Conservation (phyloP, 495 filamentous ascomycete species). For the Penicillium odoratum region DNA sequence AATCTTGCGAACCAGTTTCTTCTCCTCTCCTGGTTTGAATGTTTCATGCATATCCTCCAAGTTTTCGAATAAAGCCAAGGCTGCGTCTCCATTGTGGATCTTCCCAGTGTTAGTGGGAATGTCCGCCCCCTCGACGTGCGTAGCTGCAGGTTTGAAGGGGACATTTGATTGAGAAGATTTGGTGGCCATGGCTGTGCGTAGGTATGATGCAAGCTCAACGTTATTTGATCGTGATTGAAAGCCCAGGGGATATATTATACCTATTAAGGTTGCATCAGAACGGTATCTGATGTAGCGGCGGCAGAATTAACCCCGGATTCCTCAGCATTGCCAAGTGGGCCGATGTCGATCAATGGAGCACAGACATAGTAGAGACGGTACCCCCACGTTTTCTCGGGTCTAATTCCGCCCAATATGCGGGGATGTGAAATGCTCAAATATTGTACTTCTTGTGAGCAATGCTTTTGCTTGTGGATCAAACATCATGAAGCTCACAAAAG, state of each 20-base stretch:
- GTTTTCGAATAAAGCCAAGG: constrained; percentile 31
- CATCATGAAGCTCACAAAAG: constrained; percentile 26
- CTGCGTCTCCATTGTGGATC: constrained; percentile 33
- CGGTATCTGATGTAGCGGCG: not conserved
- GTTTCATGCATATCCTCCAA: constrained; percentile 31
- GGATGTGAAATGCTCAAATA: too few species aligned
- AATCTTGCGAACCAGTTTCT: constrained; percentile 47
- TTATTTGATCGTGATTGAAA: not conserved
- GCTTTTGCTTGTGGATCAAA: not conserved
- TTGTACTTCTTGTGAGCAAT: not conserved
- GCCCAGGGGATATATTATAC: not conserved
- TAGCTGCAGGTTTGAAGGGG: constrained; percentile 12
- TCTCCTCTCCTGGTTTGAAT: constrained; percentile 42
- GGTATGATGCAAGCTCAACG: not conserved
- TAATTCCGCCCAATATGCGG: not conserved
- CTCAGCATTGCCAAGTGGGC: not conserved
- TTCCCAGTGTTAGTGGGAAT: constrained; percentile 22
- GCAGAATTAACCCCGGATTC: constrained; percentile 10
- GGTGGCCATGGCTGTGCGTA: not conserved
- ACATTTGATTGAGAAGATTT: not conserved
- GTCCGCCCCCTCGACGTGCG: constrained; percentile 14
- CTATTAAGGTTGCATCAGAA: not conserved
- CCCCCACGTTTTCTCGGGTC: not conserved
- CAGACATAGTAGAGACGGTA: not conserved
- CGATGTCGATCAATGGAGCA: not conserved